A percentile compares a stretch with the other conserved stretches of the same genome.
phyloP scores from a whole-genome alignment of 768 basidiomycete species.

The Termitomyces sp. region DNA sequence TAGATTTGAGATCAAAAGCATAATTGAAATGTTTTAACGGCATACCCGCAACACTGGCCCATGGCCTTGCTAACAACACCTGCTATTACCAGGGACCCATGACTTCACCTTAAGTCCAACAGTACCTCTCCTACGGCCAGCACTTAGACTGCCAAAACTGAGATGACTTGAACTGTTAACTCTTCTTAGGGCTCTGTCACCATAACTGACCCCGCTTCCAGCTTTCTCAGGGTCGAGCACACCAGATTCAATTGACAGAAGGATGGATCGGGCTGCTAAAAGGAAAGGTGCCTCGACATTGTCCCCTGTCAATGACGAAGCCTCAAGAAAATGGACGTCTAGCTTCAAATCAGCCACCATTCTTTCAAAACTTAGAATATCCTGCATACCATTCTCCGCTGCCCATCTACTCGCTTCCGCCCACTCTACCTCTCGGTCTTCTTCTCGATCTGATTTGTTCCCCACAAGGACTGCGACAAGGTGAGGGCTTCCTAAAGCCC shows the following conservation, averaged over 20 bases:
- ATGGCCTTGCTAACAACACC: constrained; percentile 51
- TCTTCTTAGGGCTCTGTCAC: constrained; percentile 86
- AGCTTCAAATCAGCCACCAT: neutral
- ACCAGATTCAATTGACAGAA: constrained; percentile 88
- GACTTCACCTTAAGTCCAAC: constrained; percentile 55
- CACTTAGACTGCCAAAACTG: constrained; percentile 79
- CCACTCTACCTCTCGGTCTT: constrained; percentile 94
- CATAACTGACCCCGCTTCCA: constrained; percentile 94
- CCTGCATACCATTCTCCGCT: constrained; percentile 76
- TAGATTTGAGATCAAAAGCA: neutral
- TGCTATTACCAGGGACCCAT: constrained; percentile 53
- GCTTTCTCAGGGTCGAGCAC: constrained; percentile 88
- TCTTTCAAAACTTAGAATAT: neutral
- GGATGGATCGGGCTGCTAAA: constrained; percentile 78
- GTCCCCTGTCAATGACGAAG: constrained; percentile 87
- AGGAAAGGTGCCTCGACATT: constrained; percentile 94
- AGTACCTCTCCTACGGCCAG: constrained; percentile 53
- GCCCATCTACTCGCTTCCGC: constrained; percentile 95
- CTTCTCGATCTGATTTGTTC: constrained; percentile 93
- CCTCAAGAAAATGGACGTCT: constrained; percentile 94
- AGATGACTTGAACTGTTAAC: constrained; percentile 88
- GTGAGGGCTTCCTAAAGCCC: constrained; percentile 89
- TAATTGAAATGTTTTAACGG: neutral
- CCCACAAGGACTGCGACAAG: constrained; percentile 88
- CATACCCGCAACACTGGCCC: neutral